phyloP scores from a whole-genome alignment of 176 grass and related monocot genomes.

The Pharus latifolius region DNA sequence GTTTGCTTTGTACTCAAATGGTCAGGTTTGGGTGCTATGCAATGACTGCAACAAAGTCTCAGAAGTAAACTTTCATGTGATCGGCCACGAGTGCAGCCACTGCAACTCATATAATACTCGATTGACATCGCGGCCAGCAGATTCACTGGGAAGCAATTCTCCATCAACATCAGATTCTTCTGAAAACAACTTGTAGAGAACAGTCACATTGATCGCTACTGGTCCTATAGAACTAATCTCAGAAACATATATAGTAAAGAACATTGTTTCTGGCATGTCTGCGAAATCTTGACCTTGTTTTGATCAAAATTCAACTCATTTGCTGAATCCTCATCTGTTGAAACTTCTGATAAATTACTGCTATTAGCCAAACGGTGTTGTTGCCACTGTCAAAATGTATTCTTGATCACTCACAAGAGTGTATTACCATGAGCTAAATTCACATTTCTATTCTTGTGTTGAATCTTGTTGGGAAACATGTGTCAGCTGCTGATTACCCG shows the following conservation, averaged over 20 bases:
- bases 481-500: neutral
- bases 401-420: neutral
- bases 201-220: neutral
- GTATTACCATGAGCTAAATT: neutral
- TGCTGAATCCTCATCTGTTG: neutral
- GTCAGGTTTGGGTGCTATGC: slow-evolving; percentile 83
- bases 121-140: slow-evolving; percentile 34
- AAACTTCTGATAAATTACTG: slow-evolving; percentile 7
- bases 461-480: neutral
- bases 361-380: neutral
- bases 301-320: slow-evolving; percentile 28
- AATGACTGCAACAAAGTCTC: slow-evolving; percentile 92
- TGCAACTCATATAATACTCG: slow-evolving; percentile 84
- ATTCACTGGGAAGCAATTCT: slow-evolving; percentile 28
- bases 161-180: slow-evolving; percentile 31
- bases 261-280: slow-evolving; percentile 3
- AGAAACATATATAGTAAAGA: slow-evolving; percentile 19
- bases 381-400: neutral
- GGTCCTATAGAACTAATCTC: neutral
- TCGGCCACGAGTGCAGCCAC: slow-evolving; percentile 81
- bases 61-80: slow-evolving; percentile 77
- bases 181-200: slow-evolving; percentile 25
- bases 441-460: neutral
- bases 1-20: neutral
- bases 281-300: neutral